Conservation (phyloP, 2,329 filamentous ascomycete genomes). For the Phialophora chinensis region DNA sequence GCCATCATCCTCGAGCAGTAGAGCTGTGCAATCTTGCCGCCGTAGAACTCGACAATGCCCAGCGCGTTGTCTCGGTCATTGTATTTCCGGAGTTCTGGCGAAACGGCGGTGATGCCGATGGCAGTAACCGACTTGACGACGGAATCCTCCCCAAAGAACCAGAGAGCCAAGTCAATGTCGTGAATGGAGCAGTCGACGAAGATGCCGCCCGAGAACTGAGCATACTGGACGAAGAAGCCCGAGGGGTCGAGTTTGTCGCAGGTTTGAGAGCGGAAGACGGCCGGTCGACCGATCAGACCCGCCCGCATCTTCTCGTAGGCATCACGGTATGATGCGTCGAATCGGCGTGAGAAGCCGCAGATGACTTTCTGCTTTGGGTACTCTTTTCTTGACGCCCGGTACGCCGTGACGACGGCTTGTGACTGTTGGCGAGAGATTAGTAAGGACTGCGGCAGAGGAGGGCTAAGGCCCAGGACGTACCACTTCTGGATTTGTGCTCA, state of each 20-base stretch:
- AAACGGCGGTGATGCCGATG: conserved; percentile 64
- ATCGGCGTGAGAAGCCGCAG: conserved; percentile 70
- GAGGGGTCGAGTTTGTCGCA: conserved; percentile 70
- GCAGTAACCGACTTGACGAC: conserved; percentile 63
- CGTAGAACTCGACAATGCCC: conserved; percentile 69
- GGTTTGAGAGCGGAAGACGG: conserved; percentile 68
- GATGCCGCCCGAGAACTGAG: conserved; percentile 69
- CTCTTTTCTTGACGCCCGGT: conserved; percentile 48
- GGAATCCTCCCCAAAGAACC: conserved; percentile 65
- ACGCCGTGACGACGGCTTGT: conserved; percentile 64
- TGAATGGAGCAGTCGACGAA: conserved; percentile 75
- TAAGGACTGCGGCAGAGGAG: not conserved
- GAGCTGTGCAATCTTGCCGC: conserved; percentile 68
- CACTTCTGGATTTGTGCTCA: conserved; percentile 63
- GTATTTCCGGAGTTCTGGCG: conserved; percentile 63
- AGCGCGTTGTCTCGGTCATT: conserved; percentile 68
- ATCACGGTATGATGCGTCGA: conserved; percentile 69
- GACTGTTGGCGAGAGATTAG: conserved; percentile 50
- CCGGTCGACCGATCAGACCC: conserved; percentile 65
- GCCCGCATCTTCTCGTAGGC: conserved; percentile 59
- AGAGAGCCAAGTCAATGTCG: conserved; percentile 70
- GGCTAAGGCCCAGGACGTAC: conserved; percentile 49
- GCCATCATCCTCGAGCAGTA: conserved; percentile 71
- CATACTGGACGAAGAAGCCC: conserved; percentile 72
- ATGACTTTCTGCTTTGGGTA: conserved; percentile 69